A percentile compares a stretch with the other conserved stretches of the same genome.
phyloP scores from a whole-genome alignment of 2,329 filamentous ascomycete genomes.

The Stachybotrys echinatus region DNA sequence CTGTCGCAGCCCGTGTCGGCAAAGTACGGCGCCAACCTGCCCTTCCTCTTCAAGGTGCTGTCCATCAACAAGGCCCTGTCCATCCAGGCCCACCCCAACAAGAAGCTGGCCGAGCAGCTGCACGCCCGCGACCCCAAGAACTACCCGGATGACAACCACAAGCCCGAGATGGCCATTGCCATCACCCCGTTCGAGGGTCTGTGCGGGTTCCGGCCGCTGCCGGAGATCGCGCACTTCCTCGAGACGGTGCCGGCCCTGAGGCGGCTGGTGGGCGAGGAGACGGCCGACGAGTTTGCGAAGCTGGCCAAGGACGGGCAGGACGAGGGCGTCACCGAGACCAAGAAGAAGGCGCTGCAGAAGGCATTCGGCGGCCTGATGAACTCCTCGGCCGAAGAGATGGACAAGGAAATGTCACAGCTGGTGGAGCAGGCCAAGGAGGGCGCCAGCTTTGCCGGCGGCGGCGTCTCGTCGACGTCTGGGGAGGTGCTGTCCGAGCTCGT shows the following conservation, averaged over 20 bases:
- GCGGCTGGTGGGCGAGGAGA: conserved; percentile 60
- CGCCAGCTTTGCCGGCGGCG: conserved; percentile 67
- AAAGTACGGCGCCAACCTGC: conserved; percentile 76
- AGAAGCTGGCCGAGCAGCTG: conserved; percentile 80
- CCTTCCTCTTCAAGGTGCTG: conserved; percentile 96
- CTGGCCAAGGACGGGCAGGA: conserved; percentile 38
- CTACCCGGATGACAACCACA: conserved; percentile 99
- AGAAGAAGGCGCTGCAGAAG: conserved; percentile 73
- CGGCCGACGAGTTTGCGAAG: conserved; percentile 50
- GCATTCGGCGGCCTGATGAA: conserved; percentile 80
- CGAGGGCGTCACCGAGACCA: conserved; percentile 44
- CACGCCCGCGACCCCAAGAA: conserved; percentile 85
- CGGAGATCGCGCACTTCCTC: conserved; percentile 83
- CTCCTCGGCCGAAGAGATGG: conserved; percentile 54
- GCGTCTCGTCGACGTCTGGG: conserved; percentile 62
- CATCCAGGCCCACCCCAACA: conserved; percentile 96
- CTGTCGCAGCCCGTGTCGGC: conserved; percentile 68
- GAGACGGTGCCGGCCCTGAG: conserved; percentile 51
- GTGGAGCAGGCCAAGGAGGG: conserved; percentile 67
- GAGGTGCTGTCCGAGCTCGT: conserved; percentile 73
- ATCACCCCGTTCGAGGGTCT: conserved; percentile 94
- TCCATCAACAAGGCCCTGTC: conserved; percentile 94
- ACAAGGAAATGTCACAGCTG: conserved; percentile 58
- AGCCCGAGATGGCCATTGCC: conserved; percentile 98
- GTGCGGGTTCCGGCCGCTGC: conserved; percentile 86